Conservation (phyloP, 2,329 filamentous ascomycete species). For the Calonectria leucothoes region DNA sequence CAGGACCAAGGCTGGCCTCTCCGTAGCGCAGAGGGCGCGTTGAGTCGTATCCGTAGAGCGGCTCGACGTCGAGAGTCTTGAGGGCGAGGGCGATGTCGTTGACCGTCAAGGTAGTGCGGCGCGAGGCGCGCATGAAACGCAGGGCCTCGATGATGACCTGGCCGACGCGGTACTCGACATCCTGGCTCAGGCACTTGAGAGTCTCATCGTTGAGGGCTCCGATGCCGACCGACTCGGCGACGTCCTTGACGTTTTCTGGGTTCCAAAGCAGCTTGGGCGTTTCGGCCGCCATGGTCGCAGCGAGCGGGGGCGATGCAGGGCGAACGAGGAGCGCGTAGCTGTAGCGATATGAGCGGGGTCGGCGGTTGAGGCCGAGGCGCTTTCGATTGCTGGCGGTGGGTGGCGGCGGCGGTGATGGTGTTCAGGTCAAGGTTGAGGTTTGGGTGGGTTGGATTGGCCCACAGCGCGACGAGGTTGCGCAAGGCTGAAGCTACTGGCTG, state of each 20-base stretch:
- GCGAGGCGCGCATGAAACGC: slow-evolving; percentile 94
- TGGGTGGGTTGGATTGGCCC: slow-evolving; percentile 14
- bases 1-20: slow-evolving; percentile 91
- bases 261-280: slow-evolving; percentile 84
- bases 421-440: background rate
- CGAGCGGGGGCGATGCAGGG: background rate
- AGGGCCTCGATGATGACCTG: slow-evolving; percentile 94
- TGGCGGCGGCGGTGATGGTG: background rate
- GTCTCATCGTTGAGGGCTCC: slow-evolving; percentile 84
- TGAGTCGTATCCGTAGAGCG: slow-evolving; percentile 95
- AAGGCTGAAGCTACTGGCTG: slow-evolving; percentile 5
- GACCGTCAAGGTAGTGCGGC: slow-evolving; percentile 87
- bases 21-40: slow-evolving; percentile 90
- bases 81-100: slow-evolving; percentile 91
- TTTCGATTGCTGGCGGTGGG: background rate
- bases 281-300: slow-evolving; percentile 50
- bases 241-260: slow-evolving; percentile 93
- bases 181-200: slow-evolving; percentile 86
- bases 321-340: background rate
- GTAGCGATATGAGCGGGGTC: background rate
- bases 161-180: slow-evolving; percentile 94
- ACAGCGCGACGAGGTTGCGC: slow-evolving; percentile 12
- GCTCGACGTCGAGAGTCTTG: slow-evolving; percentile 89
- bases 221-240: slow-evolving; percentile 96
- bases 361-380: background rate